Base-by-base conservation (phyloP, 306 rosid species). In the Senna tora region DNA sequence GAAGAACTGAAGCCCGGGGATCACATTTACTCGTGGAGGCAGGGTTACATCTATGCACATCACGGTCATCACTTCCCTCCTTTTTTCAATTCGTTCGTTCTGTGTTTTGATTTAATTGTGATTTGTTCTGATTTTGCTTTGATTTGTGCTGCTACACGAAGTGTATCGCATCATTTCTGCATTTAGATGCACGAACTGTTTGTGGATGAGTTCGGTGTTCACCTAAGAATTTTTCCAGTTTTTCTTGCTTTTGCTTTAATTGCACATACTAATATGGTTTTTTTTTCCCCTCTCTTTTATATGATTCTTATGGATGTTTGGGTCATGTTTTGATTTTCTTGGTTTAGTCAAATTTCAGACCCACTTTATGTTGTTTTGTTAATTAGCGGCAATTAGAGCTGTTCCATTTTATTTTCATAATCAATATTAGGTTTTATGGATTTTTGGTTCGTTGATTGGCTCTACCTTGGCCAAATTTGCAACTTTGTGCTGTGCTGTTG, bases 1-100 rank as follows among this genome's bases (percentile, higher is more conserved):
- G 85, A 87, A 53, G 51, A 79, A 46, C 77, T 93, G 75, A 88
- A 80, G 25, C 84, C 90, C 30, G 97, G 92, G 10, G 92, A 93
- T 78, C 98, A 93, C 75, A 88, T 93, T 62, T 90, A 93, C 75
- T 88, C 98, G 1, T 93, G 98, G 98, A 84, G 92, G 61, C 76
- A 60, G 57, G 90, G 85, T 1, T 84, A 90, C 77, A 30, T 90
- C 77, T 93, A 93, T 30, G 85, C 98, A 4, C 98, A 93, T 80
- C 98, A 93, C 74, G 98, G 93, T 90, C 64, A 46, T 65, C 58
- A n/a, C 19, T 65, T 34, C 33, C 70, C 19, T 6, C 33, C 12
- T 6, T 2, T 0, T 63, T 9, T 0, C 12, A 13, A 20, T 22
- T 6, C 6, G 13, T 63, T 20, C 17, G 14, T 42, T 42, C 36